Conservation (phyloP, 352 stramenopile species). For the Pythium sukuiense region DNA sequence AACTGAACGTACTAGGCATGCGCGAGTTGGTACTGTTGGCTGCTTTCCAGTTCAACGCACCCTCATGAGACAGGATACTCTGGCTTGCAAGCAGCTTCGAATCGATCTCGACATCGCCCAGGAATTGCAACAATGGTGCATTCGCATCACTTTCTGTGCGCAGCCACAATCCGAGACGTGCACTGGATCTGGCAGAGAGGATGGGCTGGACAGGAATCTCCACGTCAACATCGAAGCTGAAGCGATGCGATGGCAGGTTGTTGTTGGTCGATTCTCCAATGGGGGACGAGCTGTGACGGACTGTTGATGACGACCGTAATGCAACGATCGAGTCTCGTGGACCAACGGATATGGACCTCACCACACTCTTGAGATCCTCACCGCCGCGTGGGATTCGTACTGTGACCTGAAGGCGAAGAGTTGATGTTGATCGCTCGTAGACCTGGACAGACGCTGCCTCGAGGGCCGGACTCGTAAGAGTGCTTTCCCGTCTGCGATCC, state of each 20-base stretch:
- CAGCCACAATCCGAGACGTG: conserved; percentile 10
- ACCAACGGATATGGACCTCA: not conserved
- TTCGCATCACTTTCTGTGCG: not conserved
- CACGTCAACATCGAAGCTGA: conserved; percentile 8
- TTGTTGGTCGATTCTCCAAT: not conserved
- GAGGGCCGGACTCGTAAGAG: not conserved
- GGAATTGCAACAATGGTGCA: not conserved
- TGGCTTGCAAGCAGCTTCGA: not conserved
- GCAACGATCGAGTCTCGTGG: not conserved
- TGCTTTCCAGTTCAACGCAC: not conserved
- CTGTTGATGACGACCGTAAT: conserved; percentile 11
- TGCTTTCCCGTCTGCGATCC: not conserved
- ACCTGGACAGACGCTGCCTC: not conserved
- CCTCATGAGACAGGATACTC: not conserved
- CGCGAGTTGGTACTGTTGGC: not conserved
- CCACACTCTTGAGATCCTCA: not conserved
- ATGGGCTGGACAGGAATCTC: conserved; percentile 2
- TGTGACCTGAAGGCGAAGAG: not conserved
- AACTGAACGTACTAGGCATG: not conserved
- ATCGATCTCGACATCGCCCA: conserved; percentile 14
- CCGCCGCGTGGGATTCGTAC: not conserved
- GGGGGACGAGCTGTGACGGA: not conserved
- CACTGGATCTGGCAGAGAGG: not conserved
- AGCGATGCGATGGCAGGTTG: not conserved
- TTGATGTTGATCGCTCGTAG: conserved; percentile 14